Evolutionary conservation across 352 stramenopile genomes (phyloP), one percentile per base, ranked within the genome.

Genomic region (Phytophthora vignae): DNA sequence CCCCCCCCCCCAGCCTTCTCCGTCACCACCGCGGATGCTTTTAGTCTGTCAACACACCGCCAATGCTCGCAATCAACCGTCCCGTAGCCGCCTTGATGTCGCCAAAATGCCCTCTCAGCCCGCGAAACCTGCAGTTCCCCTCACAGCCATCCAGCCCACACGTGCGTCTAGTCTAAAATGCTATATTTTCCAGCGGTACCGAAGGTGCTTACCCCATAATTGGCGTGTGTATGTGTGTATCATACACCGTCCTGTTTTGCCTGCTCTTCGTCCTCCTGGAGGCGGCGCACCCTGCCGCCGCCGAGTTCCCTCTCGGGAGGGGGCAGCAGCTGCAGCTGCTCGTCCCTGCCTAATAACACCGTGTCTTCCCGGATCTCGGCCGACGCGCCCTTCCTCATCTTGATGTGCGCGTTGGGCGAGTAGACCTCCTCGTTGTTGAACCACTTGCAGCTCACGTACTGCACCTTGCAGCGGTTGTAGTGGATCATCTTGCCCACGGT

Each of bases 371-470:
- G 76, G 57, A 93, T 91, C 64, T 81, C 61, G 42, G 84, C 64
- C 57, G 86, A 83, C 74, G 76, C 73, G 36, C 79, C 77, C 70
- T 93, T 93, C 60, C 69, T 85, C 84, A 92, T 92, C 67, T 84
- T 87, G 29, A 93, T 78, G 53, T 91, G 69, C 25, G 78, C 81
- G 59, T 91, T 87, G 6, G 84, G 82, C 40, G 79, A 90, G 65
- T 90, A 92, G 55, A 93, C 80, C 61, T 93, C 86, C 55, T 90
- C 83, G 71, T 93, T 93, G 73, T 93, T 93, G 73, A 93, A 92
- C 86, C 86, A 93, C 76, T 93, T 93, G 80, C 86, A 93, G 74
- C 84, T 93, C 68, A 93, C 84, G 69, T 91, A 91, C 78, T 93
- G 81, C 33, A 90, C 86, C 27, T 84, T 70, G 68, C 86, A 93